These are phyloP conservation scores for Pseudogymnoascus sp. DNA, from an alignment of 2,329 filamentous ascomycete genomes.

Conservation along the genomic window DNA sequence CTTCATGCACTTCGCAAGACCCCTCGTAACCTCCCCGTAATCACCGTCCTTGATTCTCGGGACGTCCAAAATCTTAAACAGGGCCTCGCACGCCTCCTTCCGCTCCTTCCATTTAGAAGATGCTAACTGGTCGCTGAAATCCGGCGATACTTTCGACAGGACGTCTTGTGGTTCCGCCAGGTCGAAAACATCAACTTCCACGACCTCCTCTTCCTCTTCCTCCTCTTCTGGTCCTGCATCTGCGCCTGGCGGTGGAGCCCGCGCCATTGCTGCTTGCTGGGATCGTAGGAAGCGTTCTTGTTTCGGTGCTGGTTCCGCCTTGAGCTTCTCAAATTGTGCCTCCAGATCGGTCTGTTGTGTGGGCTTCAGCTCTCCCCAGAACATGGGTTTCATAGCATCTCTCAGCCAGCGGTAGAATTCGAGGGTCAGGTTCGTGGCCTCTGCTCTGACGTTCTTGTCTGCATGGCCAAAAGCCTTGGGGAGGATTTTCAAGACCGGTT, in stretches of 20 bases:
- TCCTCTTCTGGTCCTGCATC: conserved; percentile 52
- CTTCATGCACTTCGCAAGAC: conserved; percentile 94
- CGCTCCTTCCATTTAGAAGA: conserved; percentile 98
- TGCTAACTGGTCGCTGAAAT: conserved; percentile 73
- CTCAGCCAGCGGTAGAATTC: conserved; percentile 96
- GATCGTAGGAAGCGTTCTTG: conserved; percentile 82
- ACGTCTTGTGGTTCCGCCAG: conserved; percentile 84
- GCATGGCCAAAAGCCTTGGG: conserved; percentile 92
- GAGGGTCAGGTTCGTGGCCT: conserved; percentile 82
- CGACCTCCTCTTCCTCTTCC: conserved; percentile 51
- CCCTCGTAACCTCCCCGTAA: conserved; percentile 75
- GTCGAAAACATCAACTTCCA: conserved; percentile 72
- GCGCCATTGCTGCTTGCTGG: conserved; percentile 75
- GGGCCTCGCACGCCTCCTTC: conserved; percentile 83
- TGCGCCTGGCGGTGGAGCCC: conserved; percentile 53
- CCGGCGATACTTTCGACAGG: conserved; percentile 67
- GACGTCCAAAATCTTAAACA: conserved; percentile 69
- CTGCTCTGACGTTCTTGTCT: conserved; percentile 95
- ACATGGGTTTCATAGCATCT: conserved; percentile 96
- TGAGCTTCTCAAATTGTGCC: conserved; percentile 87
- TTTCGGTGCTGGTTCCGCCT: conserved; percentile 77
- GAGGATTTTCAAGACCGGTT: conserved; percentile 77
- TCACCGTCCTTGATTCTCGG: conserved; percentile 87
- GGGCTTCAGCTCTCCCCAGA: conserved; percentile 91
- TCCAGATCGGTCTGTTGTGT: conserved; percentile 93